Evolutionary conservation across 2,329 filamentous ascomycete genomes (phyloP).

Genomic region (Claviceps spartinae): DNA sequence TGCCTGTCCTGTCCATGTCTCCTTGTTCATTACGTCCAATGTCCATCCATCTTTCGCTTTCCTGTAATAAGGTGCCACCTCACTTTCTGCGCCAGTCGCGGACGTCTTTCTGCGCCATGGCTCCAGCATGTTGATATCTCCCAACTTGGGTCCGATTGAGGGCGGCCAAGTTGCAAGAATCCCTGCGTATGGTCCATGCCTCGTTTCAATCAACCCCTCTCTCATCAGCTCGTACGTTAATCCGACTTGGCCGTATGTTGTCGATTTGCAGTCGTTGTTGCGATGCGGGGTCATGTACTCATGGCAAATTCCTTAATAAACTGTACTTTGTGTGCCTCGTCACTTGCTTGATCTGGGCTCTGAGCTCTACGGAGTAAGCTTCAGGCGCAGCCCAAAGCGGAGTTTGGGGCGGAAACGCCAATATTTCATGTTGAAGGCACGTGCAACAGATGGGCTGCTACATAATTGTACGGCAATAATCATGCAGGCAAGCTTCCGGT

Average conservation of each 20-base stretch:
- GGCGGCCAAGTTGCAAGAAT: background rate
- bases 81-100: background rate
- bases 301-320: too few species aligned
- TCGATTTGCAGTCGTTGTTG: background rate
- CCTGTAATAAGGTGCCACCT: background rate
- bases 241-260: background rate
- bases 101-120: conserved; percentile 1
- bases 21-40: background rate
- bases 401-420: background rate
- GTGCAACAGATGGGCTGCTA: too few species aligned
- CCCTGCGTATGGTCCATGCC: background rate
- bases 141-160: background rate
- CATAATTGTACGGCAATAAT: too few species aligned
- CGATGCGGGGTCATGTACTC: too few species aligned
- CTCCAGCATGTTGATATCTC: background rate
- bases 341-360: too few species aligned
- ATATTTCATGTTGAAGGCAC: background rate
- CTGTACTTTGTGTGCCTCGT: too few species aligned
- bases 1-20: background rate
- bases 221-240: background rate
- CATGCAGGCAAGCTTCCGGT: too few species aligned
- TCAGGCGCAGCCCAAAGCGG: background rate
- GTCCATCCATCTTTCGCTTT: background rate
- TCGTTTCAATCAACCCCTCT: background rate
- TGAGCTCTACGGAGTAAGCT: background rate